Evolutionary conservation across 2,329 filamentous ascomycete species (phyloP).

Genomic region (Pseudopithomyces maydicus): DNA sequence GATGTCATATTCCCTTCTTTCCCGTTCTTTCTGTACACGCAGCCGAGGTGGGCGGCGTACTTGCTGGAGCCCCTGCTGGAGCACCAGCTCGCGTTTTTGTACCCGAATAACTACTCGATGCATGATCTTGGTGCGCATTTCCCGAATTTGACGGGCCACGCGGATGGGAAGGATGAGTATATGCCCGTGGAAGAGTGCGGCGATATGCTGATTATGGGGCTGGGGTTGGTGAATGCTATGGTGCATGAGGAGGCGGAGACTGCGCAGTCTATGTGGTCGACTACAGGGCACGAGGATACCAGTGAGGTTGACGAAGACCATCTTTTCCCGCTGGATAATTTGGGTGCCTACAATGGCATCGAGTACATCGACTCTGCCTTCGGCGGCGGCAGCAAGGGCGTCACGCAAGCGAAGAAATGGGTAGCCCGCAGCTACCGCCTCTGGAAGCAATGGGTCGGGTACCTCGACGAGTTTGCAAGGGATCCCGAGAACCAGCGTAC

Average conservation of each 20-base stretch:
- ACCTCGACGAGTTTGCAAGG: slow-evolving; percentile 75
- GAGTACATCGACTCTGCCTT: slow-evolving; percentile 66
- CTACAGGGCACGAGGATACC: slow-evolving; percentile 42
- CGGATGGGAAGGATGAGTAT: slow-evolving; percentile 71
- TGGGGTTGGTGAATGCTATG: slow-evolving; percentile 77
- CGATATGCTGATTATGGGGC: slow-evolving; percentile 82
- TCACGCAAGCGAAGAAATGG: slow-evolving; percentile 66
- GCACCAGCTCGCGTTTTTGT: slow-evolving; percentile 80
- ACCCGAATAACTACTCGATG: slow-evolving; percentile 81
- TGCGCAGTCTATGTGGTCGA: slow-evolving; percentile 64
- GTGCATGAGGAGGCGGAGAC: slow-evolving; percentile 63
- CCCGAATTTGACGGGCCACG: slow-evolving; percentile 77
- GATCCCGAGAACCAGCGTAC: slow-evolving; percentile 73
- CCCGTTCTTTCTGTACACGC: slow-evolving; percentile 85
- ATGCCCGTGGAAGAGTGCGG: slow-evolving; percentile 81
- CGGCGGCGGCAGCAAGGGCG: slow-evolving; percentile 60
- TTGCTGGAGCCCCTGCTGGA: slow-evolving; percentile 80
- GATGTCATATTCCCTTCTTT: slow-evolving; percentile 88
- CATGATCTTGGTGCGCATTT: slow-evolving; percentile 76
- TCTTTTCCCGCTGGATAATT: slow-evolving; percentile 55
- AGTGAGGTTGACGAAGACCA: slow-evolving; percentile 32
- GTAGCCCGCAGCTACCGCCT: slow-evolving; percentile 71
- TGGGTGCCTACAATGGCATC: slow-evolving; percentile 58
- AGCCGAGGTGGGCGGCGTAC: slow-evolving; percentile 79
- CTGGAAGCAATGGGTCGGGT: slow-evolving; percentile 79